Conservation (phyloP, 2,329 filamentous ascomycete species). For the Mycocentrospora acerina region DNA sequence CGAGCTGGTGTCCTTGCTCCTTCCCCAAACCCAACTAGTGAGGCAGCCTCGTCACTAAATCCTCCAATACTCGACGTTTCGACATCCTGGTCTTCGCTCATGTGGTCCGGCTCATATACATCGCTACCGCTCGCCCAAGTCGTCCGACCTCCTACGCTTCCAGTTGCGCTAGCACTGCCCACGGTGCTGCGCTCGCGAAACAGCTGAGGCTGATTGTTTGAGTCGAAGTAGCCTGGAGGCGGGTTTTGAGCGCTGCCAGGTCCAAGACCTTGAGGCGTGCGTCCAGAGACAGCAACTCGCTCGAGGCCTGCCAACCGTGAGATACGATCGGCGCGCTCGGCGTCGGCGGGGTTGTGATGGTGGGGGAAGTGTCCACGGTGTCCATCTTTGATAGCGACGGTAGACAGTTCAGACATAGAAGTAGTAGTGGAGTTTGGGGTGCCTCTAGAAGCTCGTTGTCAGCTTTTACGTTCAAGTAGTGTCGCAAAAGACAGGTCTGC, state of each 20-base stretch:
- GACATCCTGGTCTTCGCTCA: slow-evolving; percentile 66
- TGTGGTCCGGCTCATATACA: slow-evolving; percentile 64
- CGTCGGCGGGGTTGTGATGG: slow-evolving; percentile 71
- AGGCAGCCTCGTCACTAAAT: slow-evolving; percentile 83
- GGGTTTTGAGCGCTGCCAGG: slow-evolving; percentile 46
- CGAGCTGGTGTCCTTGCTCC: slow-evolving; percentile 65
- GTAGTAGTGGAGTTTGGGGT: slow-evolving; percentile 92
- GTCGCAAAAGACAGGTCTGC: slow-evolving; percentile 9
- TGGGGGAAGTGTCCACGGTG: slow-evolving; percentile 78
- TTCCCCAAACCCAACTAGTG: slow-evolving; percentile 88
- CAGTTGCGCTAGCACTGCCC: slow-evolving; percentile 85
- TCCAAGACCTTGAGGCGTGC: slow-evolving; percentile 49
- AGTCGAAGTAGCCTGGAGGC: slow-evolving; percentile 73
- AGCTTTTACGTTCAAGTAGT: slow-evolving; percentile 12
- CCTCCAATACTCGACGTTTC: slow-evolving; percentile 68
- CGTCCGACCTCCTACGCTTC: slow-evolving; percentile 68
- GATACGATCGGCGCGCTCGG: slow-evolving; percentile 91
- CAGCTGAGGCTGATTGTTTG: slow-evolving; percentile 65
- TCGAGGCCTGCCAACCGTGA: slow-evolving; percentile 92
- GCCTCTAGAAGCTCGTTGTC: slow-evolving; percentile 58
- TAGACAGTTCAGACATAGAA: slow-evolving; percentile 86
- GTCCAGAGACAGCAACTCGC: slow-evolving; percentile 75
- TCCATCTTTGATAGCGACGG: slow-evolving; percentile 94
- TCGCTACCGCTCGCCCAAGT: slow-evolving; percentile 70
- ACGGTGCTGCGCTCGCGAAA: slow-evolving; percentile 81